A percentile compares a stretch with the other conserved stretches of the same genome.
These are phyloP conservation scores for Trametes polyzona DNA, from an alignment of 1,284 basidiomycete genomes.

Conservation along the genomic window DNA sequence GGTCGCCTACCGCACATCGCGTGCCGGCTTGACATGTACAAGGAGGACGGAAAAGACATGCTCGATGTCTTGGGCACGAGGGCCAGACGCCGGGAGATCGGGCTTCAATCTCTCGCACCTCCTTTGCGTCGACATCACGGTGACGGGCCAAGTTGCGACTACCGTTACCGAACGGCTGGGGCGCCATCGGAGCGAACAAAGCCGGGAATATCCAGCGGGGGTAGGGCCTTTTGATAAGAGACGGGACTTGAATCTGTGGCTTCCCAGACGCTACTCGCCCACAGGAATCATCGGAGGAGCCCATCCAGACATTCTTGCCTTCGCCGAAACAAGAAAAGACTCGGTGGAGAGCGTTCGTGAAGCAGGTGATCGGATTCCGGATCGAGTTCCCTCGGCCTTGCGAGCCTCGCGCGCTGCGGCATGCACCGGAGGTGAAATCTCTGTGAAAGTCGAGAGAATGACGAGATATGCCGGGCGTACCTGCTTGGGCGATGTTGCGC, in stretches of 20 bases:
- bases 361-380: conserved; percentile 26
- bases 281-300: conserved; percentile 19
- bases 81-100: conserved; percentile 36
- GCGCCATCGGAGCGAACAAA: conserved; percentile 25
- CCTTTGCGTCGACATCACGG: conserved; percentile 24
- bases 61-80: conserved; percentile 29
- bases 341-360: conserved; percentile 10
- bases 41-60: conserved; percentile 32
- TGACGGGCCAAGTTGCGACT: conserved; percentile 25
- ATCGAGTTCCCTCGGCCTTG: conserved; percentile 25
- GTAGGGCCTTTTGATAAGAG: conserved; percentile 25
- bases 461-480: conserved; percentile 7
- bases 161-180: conserved; percentile 29
- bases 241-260: conserved; percentile 19
- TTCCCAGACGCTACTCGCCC: conserved; percentile 22
- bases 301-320: conserved; percentile 14
- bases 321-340: conserved; percentile 17
- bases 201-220: conserved; percentile 21
- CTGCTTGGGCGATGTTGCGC: not conserved
- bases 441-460: conserved; percentile 13
- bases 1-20: conserved; percentile 39
- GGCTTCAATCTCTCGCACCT: conserved; percentile 31
- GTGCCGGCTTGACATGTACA: conserved; percentile 36
- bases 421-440: conserved; percentile 9
- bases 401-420: conserved; percentile 18